phyloP scores from a whole-genome alignment of 257 asterid genomes.

The Ocimum tenuiflorum region DNA sequence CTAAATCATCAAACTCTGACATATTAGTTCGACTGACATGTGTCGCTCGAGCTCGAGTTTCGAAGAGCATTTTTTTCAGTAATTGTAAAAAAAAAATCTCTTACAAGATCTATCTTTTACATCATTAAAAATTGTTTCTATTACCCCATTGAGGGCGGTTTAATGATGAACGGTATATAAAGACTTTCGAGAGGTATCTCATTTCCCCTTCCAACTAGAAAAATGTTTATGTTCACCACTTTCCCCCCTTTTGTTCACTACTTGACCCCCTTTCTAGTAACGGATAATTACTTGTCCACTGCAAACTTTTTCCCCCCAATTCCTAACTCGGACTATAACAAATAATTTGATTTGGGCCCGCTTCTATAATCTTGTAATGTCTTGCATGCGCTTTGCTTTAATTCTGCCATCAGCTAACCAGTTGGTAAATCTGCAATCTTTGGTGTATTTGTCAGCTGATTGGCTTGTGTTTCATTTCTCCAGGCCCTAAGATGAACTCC shows the following conservation, averaged over 20 bases:
- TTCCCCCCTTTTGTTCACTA: too few relatives aligned
- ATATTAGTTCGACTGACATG: too few relatives aligned
- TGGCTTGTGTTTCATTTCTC: conserved; percentile 22
- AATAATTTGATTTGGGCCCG: neutral
- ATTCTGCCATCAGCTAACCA: neutral
- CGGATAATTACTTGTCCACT: neutral
- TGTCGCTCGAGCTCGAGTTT: too few relatives aligned
- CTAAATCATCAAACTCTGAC: too few relatives aligned
- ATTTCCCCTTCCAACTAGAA: too few relatives aligned
- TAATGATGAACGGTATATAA: too few relatives aligned
- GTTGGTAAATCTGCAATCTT: neutral
- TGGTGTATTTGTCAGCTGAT: conserved; percentile 20
- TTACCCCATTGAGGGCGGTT: too few relatives aligned
- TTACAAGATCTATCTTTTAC: too few relatives aligned
- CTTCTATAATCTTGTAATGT: neutral
- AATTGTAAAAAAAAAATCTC: too few relatives aligned
- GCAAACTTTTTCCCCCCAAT: neutral
- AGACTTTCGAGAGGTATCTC: too few relatives aligned
- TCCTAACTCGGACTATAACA: neutral
- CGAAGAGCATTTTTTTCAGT: too few relatives aligned
- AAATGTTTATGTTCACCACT: neutral
- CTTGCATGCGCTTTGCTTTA: neutral
- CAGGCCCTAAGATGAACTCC: conserved; percentile 38
- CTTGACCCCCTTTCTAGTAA: neutral
- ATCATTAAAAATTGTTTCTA: too few relatives aligned